Conservation (phyloP, 208 protist genomes). For the Crithidia sp. region DNA sequence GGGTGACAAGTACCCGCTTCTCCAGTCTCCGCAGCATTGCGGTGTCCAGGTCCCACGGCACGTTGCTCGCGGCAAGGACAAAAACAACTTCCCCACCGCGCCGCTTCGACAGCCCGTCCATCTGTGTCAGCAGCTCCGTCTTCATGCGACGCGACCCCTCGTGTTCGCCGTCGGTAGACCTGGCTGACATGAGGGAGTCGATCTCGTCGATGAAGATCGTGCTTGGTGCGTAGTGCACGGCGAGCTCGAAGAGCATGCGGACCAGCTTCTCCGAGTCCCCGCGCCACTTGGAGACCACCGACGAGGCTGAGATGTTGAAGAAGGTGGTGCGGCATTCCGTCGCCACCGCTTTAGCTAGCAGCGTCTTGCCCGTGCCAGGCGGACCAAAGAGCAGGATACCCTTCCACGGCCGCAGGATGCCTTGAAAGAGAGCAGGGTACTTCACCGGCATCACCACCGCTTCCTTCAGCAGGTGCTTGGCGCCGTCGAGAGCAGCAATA, state of each 20-base stretch:
- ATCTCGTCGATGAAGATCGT: conserved; percentile 99
- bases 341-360: conserved; percentile 97
- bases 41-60: conserved; percentile 94
- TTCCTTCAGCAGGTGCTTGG: conserved; percentile 95
- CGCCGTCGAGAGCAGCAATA: conserved; percentile 92
- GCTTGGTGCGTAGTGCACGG: conserved; percentile 91
- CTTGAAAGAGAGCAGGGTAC: conserved; percentile 91
- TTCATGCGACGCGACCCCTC: conserved; percentile 94
- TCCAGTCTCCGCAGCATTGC: conserved; percentile 93
- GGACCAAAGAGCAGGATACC: conserved; percentile 97
- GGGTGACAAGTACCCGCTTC: conserved; percentile 91
- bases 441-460: conserved; percentile 92
- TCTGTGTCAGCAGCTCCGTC: conserved; percentile 93
- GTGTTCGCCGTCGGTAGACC: conserved; percentile 95
- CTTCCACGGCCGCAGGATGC: conserved; percentile 95
- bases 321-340: conserved; percentile 98
- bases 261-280: conserved; percentile 98
- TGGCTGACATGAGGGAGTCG: conserved; percentile 95
- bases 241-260: conserved; percentile 94
- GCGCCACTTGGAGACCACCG: conserved; percentile 97
- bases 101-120: conserved; percentile 91
- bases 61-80: conserved; percentile 93
- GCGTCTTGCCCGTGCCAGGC: conserved; percentile 98
- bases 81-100: conserved; percentile 87
- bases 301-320: conserved; percentile 98